Evolutionary conservation across 1,284 basidiomycete genomes (phyloP), one percentile per base, ranked within the genome.

Genomic region (Termitomyces sp.): DNA sequence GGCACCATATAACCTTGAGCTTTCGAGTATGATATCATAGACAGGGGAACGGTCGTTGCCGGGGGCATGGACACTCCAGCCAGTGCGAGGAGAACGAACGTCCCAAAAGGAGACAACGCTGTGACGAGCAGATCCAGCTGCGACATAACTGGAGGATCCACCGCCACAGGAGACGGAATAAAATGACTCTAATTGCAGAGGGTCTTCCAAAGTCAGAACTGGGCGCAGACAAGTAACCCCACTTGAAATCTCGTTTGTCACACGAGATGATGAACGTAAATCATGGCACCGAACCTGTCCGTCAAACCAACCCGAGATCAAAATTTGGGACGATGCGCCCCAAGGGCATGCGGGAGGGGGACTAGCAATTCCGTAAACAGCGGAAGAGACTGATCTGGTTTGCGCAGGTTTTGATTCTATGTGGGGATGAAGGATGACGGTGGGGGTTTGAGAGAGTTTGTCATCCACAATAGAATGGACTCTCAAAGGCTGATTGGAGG

Each of bases 241-340:
- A 2, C 18, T 14, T 50, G 21, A 40, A 52, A 38, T 31, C 57
- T 52, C 53, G 57, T 48, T 16, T 41, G 58, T 55, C 7, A 54
- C 43, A 9, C 65, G 62, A 18, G 65, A 66, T 19, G 78, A 70
- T 14, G 75, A 71, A 26, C 88, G 86, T 26, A 90, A 74, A 65
- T 91, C 88, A 66, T 89, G 81, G 45, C 87, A 76, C 40, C 78
- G 76, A 28, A 88, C 83, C 46, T 74, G 64, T 6, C 88, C 84
- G 62, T 91, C 86, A 66, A 81, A 89, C 88, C 88, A 91, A 1
- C 88, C 88, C 2, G 84, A 83, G 35, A 88, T 74, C n/a, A 91
- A 53, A 19, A 88, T 76, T 61, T 86, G 75, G n/a, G 85, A 79
- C 5, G 86, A 85, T 1, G 77, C 67, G 9, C 86, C 85, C 74